Percentiles rank a stretch among this genome's conserved stretches.
These are phyloP conservation scores for Pulveroboletus sp. DNA, from an alignment of 768 basidiomycete species.

Conservation along the genomic window DNA sequence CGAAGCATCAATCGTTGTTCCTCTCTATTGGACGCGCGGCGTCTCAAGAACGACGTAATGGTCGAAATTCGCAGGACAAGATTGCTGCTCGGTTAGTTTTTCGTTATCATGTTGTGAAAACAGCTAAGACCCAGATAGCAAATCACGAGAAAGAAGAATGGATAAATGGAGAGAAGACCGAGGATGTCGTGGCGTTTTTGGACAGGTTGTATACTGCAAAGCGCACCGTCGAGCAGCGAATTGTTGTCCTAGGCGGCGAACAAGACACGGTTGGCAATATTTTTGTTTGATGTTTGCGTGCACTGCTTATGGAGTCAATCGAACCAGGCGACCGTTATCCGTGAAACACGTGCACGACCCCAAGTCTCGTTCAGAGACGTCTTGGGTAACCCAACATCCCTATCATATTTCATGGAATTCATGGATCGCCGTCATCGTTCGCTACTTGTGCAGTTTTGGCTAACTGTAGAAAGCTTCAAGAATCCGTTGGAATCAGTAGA, in stretches of 20 bases:
- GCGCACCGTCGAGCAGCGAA: conserved; percentile 80
- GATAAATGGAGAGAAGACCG: conserved; percentile 82
- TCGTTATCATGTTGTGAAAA: not conserved
- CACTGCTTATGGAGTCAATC: conserved; percentile 3
- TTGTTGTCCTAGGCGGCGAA: conserved; percentile 71
- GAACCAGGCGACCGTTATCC: conserved; percentile 40
- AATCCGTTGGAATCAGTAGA: conserved; percentile 87
- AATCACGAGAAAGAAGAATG: conserved; percentile 86
- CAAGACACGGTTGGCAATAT: conserved; percentile 51
- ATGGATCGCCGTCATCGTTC: conserved; percentile 90
- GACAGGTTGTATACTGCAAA: conserved; percentile 88
- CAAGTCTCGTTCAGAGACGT: conserved; percentile 70
- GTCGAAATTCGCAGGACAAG: conserved; percentile 87
- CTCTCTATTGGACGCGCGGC: conserved; percentile 82
- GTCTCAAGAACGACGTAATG: conserved; percentile 88
- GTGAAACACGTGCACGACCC: conserved; percentile 43
- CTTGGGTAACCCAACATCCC: conserved; percentile 81
- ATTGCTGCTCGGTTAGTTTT: conserved; percentile 55
- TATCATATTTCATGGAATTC: conserved; percentile 97
- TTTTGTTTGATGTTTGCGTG: not conserved
- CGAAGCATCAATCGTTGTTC: conserved; percentile 78
- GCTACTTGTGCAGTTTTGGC: conserved; percentile 92
- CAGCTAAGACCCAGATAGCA: conserved; percentile 38
- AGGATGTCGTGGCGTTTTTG: conserved; percentile 82
- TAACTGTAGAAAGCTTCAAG: conserved; percentile 96